These are phyloP conservation scores for Solanum aculeatissimum DNA, from an alignment of 305 asterid species.

Conservation along the genomic window DNA sequence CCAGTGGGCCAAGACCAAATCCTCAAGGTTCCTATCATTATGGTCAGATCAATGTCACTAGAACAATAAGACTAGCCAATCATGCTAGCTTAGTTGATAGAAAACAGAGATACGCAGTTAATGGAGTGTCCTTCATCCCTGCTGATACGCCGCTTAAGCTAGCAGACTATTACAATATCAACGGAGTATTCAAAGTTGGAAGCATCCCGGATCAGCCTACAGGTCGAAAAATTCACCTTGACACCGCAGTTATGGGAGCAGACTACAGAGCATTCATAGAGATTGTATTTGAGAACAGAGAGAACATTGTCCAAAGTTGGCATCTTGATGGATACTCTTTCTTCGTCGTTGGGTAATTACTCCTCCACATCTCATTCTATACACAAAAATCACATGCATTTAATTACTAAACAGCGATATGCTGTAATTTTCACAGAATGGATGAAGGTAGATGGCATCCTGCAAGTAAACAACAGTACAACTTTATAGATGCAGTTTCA, in stretches of 20 bases:
- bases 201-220: conserved; percentile 41
- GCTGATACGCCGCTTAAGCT: conserved; percentile 68
- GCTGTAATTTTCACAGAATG: conserved; percentile 32
- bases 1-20: conserved; percentile 79
- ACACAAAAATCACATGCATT: not conserved
- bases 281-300: conserved; percentile 56
- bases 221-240: conserved; percentile 18
- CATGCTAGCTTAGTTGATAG: conserved; percentile 18
- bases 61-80: conserved; percentile 33
- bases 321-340: conserved; percentile 69
- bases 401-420: not conserved
- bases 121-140: conserved; percentile 48
- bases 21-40: conserved; percentile 85
- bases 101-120: conserved; percentile 59
- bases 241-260: conserved; percentile 56
- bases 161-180: conserved; percentile 55
- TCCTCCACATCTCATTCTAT: not conserved
- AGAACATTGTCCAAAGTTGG: conserved; percentile 40
- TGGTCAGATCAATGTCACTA: conserved; percentile 35
- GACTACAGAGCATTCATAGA: conserved; percentile 50
- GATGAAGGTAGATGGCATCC: conserved; percentile 48
- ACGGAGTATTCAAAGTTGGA: conserved; percentile 49
- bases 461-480: conserved; percentile 35
- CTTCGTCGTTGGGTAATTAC: conserved; percentile 61
- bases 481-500: conserved; percentile 48